Evolutionary conservation across 1,284 basidiomycete genomes (phyloP).

Genomic region (Psilocybe mexicana): DNA sequence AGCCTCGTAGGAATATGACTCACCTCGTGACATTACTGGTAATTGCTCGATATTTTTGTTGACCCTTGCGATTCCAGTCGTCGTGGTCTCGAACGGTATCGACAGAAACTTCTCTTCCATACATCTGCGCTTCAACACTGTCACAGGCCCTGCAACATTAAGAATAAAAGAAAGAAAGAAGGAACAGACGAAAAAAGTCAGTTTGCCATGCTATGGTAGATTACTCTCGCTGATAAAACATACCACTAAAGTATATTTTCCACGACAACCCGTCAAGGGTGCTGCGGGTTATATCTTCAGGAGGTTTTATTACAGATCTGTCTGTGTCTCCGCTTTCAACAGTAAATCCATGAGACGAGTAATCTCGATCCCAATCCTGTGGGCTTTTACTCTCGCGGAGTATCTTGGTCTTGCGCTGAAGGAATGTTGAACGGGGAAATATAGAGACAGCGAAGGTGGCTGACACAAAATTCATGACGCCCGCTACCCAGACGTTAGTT

Average conservation of each 20-base stretch:
- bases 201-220: background rate
- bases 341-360: background rate
- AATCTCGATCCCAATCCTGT: background rate
- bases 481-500: background rate
- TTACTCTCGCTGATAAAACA: background rate
- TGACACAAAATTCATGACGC: background rate
- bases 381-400: background rate
- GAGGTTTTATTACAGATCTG: no score
- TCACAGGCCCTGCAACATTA: background rate
- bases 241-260: background rate
- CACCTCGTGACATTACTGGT: no score
- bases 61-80: no score
- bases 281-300: background rate
- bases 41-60: no score
- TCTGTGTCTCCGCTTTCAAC: background rate
- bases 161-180: background rate
- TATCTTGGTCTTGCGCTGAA: background rate
- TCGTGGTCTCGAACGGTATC: no score
- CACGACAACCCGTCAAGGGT: background rate
- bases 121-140: no score
- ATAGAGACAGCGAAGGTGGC: background rate
- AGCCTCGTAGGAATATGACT: no score
- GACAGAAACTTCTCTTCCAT: no score
- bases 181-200: background rate
- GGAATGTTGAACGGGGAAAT: background rate